Base-by-base conservation (phyloP, 345 rosid species). In the Melaleuca alternifolia region DNA sequence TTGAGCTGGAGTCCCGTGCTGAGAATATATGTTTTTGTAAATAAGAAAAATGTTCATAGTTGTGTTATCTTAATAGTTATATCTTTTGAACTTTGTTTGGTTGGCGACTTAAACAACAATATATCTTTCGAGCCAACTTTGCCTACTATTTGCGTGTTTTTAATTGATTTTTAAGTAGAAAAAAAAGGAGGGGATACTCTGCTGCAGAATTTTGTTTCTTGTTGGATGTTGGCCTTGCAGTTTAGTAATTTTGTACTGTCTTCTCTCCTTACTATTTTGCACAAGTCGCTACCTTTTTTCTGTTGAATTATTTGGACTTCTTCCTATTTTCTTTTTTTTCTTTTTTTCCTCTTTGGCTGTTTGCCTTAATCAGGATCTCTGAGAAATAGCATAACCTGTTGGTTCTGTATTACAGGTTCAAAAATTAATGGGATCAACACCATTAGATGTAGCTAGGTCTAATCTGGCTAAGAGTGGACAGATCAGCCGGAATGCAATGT, bases 401-500 rank as follows among this genome's bases (percentile, higher is more conserved):
- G 75, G 51, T 90, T 84, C 52, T 20, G 37, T 90, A 84, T 65
- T 91, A 75, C 89, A 96, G 99, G 90, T 97, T 89, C 98, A 94
- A 91, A 97, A 95, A 88, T 87, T 97, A 91, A 92, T 97, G 98
- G 98, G 99, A 3, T 91, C 97, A 50, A 91, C 99, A 4, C 99
- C 99, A 5, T 51, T 94, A 87, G 99, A 97, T 76, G 83, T 96
- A 79, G 99, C 99, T 10, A 93, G 94, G 91, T 93, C 98, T 51
- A 97, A 93, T 89, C 89, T 96, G 90, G 98, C 98, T 20, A 95
- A 94, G 90, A 96, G 98, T 87, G 98, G 98, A 75, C 95, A 94
- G 89, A 93, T 97, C n/a, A 96, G 99, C 92, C 90, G 98, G 86
- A 96, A 96, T 90, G 98, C 99, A 8, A 90, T 89, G 84, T 97